These are phyloP conservation scores for Laburnicola sp. DNA, from an alignment of 2,329 filamentous ascomycete species.

Conservation along the genomic window DNA sequence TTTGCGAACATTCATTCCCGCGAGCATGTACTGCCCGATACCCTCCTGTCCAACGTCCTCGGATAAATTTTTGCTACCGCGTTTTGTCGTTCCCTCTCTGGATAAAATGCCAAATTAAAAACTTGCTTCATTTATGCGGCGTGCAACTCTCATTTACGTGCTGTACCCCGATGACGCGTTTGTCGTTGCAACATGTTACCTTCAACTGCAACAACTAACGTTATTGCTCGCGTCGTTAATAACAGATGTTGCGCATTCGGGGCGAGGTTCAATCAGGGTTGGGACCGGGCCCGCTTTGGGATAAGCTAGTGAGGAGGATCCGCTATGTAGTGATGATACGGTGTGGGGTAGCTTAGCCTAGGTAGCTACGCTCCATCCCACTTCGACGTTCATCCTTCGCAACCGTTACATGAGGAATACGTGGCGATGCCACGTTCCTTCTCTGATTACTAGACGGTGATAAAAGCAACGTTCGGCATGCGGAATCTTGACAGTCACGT, in stretches of 20 bases:
- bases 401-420: slow-evolving; percentile 23
- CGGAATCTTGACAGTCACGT: background rate
- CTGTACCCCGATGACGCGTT: slow-evolving; percentile 16
- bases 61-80: background rate
- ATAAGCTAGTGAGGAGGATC: no score
- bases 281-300: background rate
- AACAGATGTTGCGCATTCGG: background rate
- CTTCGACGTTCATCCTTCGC: slow-evolving; percentile 14
- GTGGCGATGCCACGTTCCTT: slow-evolving; percentile 8
- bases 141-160: slow-evolving; percentile 19
- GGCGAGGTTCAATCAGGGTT: background rate
- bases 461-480: slow-evolving; percentile 2
- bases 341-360: slow-evolving; percentile 18
- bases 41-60: background rate
- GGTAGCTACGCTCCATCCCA: slow-evolving; percentile 4
- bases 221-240: background rate
- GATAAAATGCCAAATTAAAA: slow-evolving; percentile 16
- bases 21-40: slow-evolving; percentile 3
- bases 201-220: slow-evolving; percentile 15
- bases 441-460: background rate
- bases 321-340: background rate
- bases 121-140: slow-evolving; percentile 3
- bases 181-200: slow-evolving; percentile 12
- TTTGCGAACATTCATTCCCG: background rate
- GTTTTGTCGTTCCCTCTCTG: slow-evolving; percentile 1